These are phyloP conservation scores for Oryza glumipatula DNA, from an alignment of 176 grass and related monocot species.

Conservation along the genomic window DNA sequence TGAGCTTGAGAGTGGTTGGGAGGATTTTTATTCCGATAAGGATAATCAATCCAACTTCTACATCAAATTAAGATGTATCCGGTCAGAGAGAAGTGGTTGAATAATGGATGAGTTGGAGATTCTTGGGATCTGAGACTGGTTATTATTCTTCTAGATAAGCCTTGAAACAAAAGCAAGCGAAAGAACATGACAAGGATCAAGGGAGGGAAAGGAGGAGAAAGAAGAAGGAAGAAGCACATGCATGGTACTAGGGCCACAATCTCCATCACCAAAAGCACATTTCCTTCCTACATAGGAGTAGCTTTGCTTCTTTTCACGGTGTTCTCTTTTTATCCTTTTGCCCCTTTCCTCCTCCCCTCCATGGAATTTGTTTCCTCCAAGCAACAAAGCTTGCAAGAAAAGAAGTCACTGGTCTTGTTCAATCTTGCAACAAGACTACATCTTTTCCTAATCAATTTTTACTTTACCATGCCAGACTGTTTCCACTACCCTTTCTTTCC, in stretches of 20 bases:
- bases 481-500: background rate
- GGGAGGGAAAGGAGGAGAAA: background rate
- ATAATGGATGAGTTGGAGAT: slow-evolving; percentile 24
- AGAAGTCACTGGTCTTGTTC: background rate
- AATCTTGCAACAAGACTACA: background rate
- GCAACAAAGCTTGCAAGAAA: background rate
- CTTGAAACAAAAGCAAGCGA: slow-evolving; percentile 28
- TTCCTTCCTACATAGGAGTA: background rate
- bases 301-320: slow-evolving; percentile 27
- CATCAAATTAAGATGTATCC: background rate
- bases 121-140: slow-evolving; percentile 26
- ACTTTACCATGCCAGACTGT: background rate
- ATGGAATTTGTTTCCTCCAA: background rate
- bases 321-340: slow-evolving; percentile 22
- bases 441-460: background rate
- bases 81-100: background rate
- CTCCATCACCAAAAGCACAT: background rate
- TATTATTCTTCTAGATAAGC: background rate
- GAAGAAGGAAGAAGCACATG: background rate
- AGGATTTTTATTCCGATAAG: background rate
- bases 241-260: slow-evolving; percentile 1
- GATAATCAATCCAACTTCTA: background rate
- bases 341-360: background rate
- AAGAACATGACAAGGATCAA: slow-evolving; percentile 11
- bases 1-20: background rate